These are phyloP conservation scores for Phytophthora cactorum DNA, from an alignment of 352 stramenopile genomes.

Conservation along the genomic window DNA sequence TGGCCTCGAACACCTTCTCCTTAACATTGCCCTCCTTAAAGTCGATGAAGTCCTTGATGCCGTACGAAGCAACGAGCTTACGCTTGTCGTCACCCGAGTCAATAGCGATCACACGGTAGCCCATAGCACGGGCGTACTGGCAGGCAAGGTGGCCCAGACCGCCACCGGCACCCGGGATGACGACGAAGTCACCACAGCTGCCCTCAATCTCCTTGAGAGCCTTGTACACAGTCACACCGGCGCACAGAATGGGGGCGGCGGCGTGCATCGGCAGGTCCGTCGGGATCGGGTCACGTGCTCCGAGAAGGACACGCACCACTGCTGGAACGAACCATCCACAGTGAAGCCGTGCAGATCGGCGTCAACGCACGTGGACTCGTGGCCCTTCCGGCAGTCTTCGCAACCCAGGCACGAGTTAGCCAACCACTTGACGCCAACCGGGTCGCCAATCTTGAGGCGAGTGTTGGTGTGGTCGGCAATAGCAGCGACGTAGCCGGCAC, in stretches of 20 bases:
- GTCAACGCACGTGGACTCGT: too few relatives aligned
- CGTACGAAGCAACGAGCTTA: slow-evolving; percentile 61
- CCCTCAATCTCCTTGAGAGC: slow-evolving; percentile 67
- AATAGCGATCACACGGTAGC: slow-evolving; percentile 73
- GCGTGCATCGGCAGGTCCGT: slow-evolving; percentile 47
- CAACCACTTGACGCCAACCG: too few relatives aligned
- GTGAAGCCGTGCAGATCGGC: too few relatives aligned
- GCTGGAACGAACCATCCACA: too few relatives aligned
- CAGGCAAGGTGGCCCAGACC: slow-evolving; percentile 81
- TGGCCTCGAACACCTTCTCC: slow-evolving; percentile 44
- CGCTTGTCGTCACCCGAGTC: slow-evolving; percentile 66
- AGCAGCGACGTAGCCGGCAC: slow-evolving; percentile 51
- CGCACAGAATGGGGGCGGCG: slow-evolving; percentile 79
- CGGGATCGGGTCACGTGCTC: slow-evolving; percentile 75
- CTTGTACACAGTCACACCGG: slow-evolving; percentile 86
- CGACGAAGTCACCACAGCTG: slow-evolving; percentile 51
- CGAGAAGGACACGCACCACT: slow-evolving; percentile 71
- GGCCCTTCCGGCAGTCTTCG: too few relatives aligned
- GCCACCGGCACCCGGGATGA: slow-evolving; percentile 65
- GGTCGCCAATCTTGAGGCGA: too few relatives aligned
- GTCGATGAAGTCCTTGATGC: slow-evolving; percentile 73
- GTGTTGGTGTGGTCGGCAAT: slow-evolving; percentile 47
- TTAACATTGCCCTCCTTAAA: slow-evolving; percentile 58
- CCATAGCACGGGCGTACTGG: slow-evolving; percentile 77
- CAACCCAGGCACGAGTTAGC: too few relatives aligned